Evolutionary conservation across 148 eudicot genomes (phyloP).

Genomic region (Amaranthus cruentus): DNA sequence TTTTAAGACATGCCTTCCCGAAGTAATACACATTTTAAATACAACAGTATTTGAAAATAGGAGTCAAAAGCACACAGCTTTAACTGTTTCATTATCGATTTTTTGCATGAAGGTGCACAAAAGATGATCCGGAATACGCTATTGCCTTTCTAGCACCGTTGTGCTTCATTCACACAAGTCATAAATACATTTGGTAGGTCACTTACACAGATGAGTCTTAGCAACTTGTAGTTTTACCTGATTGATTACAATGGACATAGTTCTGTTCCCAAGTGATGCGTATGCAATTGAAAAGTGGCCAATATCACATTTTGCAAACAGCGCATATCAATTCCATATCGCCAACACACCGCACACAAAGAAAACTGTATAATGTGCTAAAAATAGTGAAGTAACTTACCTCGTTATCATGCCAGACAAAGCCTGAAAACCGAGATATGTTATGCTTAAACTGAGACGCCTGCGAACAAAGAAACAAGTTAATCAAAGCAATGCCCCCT

Average conservation of each 20-base stretch:
- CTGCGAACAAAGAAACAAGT: constrained; percentile 35
- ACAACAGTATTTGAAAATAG: not conserved
- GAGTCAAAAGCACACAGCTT: not conserved
- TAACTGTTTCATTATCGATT: not conserved
- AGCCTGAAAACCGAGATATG: constrained; percentile 85
- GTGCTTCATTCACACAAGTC: not conserved
- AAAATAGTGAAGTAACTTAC: constrained; percentile 28
- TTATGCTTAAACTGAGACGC: constrained; percentile 69
- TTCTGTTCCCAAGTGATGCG: not conserved
- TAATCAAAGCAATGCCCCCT: not conserved
- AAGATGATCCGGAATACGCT: not conserved
- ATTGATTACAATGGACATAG: not conserved
- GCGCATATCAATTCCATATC: no score
- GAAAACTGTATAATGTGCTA: not conserved
- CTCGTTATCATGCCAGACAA: constrained; percentile 87
- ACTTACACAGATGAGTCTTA: not conserved
- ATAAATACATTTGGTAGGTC: not conserved
- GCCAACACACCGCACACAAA: not conserved
- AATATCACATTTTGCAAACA: not conserved
- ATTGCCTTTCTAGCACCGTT: not conserved
- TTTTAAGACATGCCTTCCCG: not conserved
- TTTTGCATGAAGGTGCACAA: not conserved
- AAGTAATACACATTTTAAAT: not conserved
- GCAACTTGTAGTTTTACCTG: not conserved
- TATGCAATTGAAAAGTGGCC: not conserved